Evolutionary conservation across 768 basidiomycete species (phyloP), one percentile per base, ranked within the genome.

Genomic region (Suillus luteus): DNA sequence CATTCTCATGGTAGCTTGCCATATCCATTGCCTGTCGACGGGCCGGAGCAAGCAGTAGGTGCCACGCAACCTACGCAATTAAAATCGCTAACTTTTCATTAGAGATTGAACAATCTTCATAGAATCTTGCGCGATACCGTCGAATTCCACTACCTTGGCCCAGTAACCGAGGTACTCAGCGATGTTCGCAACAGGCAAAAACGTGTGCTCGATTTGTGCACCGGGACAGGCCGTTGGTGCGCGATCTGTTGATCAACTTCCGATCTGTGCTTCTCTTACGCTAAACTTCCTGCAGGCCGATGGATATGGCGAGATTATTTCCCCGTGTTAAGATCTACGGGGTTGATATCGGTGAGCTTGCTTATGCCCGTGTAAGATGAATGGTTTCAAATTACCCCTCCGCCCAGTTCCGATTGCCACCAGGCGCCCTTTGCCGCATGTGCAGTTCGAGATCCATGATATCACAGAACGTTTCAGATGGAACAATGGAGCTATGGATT

Each of bases 1-100:
- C 86, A 87, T 79, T 87, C 88, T 69, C 83, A 85, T 78, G 76
- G 78, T 75, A 76, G 69, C 66, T 82, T 84, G 52, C 87, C 86
- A 57, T 93, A 93, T 72, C 86, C 87, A 14, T 77, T 93, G 55
- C 92, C 92, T 51, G 86, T 87, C 5, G 91, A 93, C 73, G 80
- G 82, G 19, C 79, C 78, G 6, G 92, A 93, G 73, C 87, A 88
- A 71, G 76, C 82, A 74, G 92, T 92, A 72, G 41, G 83, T 77
- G 37, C 22, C 54, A 37, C 15, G 27, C 52, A 43, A 14, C 51
- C 41, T 11, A 12, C 38, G 3, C 33, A 24, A 24, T 63, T 54
- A 31, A 27, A 62, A 59, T 65, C 64, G 27, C 60, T 55, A 57
- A 37, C 27, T 38, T 41, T 41, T 27, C 14, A 38, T 61, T 48